Conservation (phyloP, 805 yeast species). For the Tetrapisispora namnaoensis region DNA sequence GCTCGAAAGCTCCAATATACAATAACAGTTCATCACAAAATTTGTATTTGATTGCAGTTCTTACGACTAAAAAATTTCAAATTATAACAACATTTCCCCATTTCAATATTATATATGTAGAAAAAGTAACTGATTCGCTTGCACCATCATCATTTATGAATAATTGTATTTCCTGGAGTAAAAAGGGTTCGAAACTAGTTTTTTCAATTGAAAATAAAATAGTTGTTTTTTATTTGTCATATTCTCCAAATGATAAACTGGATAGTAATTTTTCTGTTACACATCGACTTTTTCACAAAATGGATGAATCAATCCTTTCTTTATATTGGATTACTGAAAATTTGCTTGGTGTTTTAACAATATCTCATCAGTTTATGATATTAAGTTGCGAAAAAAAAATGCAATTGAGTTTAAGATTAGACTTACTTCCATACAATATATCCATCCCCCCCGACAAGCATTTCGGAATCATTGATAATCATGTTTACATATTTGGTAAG, state of each 20-base stretch:
- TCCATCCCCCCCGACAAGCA: conserved; percentile 21
- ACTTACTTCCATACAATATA: conserved; percentile 18
- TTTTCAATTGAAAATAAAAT: conserved; percentile 12
- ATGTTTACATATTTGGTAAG: conserved; percentile 17
- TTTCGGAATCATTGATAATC: conserved; percentile 13
- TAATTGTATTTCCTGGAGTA: conserved; percentile 3
- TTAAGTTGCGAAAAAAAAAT: conserved; percentile 7
- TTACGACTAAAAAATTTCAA: conserved; percentile 16
- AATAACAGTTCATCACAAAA: not conserved
- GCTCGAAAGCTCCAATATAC: conserved; percentile 8
- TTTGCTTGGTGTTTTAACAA: conserved; percentile 17
- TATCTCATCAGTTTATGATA: conserved; percentile 21
- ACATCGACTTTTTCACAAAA: not conserved
- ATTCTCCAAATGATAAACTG: not conserved
- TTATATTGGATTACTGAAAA: conserved; percentile 19
- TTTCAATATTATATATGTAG: conserved; percentile 6
- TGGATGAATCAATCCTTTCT: conserved; percentile 13
- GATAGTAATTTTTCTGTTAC: not conserved
- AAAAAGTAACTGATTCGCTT: conserved; percentile 1
- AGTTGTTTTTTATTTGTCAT: conserved; percentile 2
- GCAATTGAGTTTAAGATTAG: conserved; percentile 9
- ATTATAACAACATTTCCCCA: conserved; percentile 11
- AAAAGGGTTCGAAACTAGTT: conserved; percentile 8
- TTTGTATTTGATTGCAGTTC: conserved; percentile 16
- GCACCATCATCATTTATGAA: conserved; percentile 1